phyloP scores from a whole-genome alignment of 805 yeast species.

The Metschnikowia kofuensis region DNA sequence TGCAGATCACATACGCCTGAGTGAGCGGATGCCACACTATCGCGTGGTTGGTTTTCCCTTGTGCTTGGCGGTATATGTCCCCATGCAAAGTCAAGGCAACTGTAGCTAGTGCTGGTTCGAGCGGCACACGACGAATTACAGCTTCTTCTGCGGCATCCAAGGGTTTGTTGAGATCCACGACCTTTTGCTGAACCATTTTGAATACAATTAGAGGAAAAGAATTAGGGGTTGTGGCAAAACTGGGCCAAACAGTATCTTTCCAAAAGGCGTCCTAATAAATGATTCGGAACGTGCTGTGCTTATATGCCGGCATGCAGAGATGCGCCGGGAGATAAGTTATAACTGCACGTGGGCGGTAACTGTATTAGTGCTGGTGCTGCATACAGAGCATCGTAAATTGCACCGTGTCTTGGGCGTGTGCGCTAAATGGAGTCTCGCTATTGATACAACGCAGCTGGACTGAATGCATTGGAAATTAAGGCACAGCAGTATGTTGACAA shows the following conservation, averaged over 20 bases:
- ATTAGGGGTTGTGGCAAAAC: background rate
- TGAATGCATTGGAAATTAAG: no score
- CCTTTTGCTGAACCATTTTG: conserved; percentile 47
- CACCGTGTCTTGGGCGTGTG: background rate
- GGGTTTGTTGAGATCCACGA: conserved; percentile 52
- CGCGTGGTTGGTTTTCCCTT: conserved; percentile 43
- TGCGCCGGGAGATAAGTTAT: background rate
- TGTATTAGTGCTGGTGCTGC: conserved; percentile 1
- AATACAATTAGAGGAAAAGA: background rate
- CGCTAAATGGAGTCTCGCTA: no score
- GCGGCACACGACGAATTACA: conserved; percentile 45
- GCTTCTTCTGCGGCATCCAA: conserved; percentile 51
- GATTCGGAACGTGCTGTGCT: background rate
- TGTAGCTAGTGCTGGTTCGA: conserved; percentile 56
- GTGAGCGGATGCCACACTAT: conserved; percentile 48
- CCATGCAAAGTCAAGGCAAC: conserved; percentile 63
- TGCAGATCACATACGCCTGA: conserved; percentile 15
- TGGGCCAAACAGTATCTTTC: background rate
- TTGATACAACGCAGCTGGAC: no score
- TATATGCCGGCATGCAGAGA: background rate
- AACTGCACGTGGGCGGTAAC: conserved; percentile 8
- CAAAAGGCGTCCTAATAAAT: background rate
- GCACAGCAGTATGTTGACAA: no score
- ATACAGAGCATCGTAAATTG: background rate
- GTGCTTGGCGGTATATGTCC: conserved; percentile 52